A percentile compares a stretch with the other conserved stretches of the same genome.
Conservation (phyloP, 1,139 yeast genomes). For the Suhomyces terraborum region DNA sequence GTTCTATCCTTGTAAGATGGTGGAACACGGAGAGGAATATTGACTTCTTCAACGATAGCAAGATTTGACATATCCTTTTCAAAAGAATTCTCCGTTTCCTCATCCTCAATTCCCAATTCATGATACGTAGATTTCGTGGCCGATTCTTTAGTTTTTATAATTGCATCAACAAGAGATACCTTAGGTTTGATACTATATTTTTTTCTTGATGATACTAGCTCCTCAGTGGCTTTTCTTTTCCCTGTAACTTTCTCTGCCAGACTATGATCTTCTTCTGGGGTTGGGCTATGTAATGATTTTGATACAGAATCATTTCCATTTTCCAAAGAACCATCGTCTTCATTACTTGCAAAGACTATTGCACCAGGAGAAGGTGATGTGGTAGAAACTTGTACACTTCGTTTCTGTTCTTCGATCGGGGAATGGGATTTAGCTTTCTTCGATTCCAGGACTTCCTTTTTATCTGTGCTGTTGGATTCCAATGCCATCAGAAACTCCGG, state of each 20-base stretch:
- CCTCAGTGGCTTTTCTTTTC: conserved; percentile 4
- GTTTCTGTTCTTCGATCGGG: no score
- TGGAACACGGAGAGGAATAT: conserved; percentile 22
- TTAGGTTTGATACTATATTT: conserved; percentile 21
- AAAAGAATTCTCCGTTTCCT: conserved; percentile 15
- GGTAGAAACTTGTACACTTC: no score
- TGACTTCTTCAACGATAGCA: conserved; percentile 41
- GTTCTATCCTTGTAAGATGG: conserved; percentile 1
- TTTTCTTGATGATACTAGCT: not conserved
- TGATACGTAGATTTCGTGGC: conserved; percentile 29
- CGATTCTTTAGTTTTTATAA: conserved; percentile 32
- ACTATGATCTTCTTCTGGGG: not conserved
- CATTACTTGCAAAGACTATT: no score
- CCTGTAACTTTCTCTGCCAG: not conserved
- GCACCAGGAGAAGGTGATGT: no score
- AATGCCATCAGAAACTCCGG: not conserved
- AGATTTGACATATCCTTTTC: conserved; percentile 22
- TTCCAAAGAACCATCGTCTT: no score
- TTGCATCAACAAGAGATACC: conserved; percentile 37
- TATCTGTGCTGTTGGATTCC: no score
- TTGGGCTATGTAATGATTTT: no score
- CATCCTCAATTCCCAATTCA: conserved; percentile 32
- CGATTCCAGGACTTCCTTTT: no score
- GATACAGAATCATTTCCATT: no score
- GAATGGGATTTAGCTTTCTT: no score